Percentiles rank a stretch among this genome's conserved stretches.
Evolutionary conservation across 176 grass and related monocot species (phyloP).

Genomic region (Zea luxurians): DNA sequence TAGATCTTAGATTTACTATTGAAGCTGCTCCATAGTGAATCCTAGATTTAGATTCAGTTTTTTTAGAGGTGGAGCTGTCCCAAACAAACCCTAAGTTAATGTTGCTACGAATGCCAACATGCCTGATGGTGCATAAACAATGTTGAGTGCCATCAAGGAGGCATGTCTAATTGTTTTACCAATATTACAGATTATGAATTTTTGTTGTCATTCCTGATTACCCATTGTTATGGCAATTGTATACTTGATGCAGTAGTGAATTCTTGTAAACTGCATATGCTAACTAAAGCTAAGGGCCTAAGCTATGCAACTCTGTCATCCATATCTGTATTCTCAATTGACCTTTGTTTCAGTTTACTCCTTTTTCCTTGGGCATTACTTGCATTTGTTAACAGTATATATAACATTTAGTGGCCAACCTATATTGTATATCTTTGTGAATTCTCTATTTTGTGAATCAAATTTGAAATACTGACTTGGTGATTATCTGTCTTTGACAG

Average conservation of each 20-base stretch:
- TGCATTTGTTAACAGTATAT: conserved; percentile 21
- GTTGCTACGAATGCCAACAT: not conserved
- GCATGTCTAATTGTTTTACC: not conserved
- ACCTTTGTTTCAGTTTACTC: not conserved
- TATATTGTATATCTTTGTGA: conserved; percentile 15
- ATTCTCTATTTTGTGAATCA: not conserved
- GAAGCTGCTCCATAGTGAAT: too few species aligned
- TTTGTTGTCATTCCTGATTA: not conserved
- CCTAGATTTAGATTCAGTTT: too few species aligned
- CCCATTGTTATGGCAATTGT: not conserved
- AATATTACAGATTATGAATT: not conserved
- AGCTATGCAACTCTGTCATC: conserved; percentile 4
- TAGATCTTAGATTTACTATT: too few species aligned
- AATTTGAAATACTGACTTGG: conserved; percentile 19
- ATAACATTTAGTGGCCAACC: not conserved
- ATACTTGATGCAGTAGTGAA: conserved; percentile 20
- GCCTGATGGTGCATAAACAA: not conserved
- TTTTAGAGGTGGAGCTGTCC: too few species aligned
- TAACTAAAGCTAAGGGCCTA: conserved; percentile 23
- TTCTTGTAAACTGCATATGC: not conserved
- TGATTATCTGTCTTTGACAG: conserved; percentile 41
- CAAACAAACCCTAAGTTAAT: not conserved
- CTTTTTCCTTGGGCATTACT: not conserved
- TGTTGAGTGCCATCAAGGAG: not conserved
- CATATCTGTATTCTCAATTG: not conserved